Evolutionary conservation across 1,139 yeast species (phyloP).

Genomic region (Kodamaea fungicola): DNA sequence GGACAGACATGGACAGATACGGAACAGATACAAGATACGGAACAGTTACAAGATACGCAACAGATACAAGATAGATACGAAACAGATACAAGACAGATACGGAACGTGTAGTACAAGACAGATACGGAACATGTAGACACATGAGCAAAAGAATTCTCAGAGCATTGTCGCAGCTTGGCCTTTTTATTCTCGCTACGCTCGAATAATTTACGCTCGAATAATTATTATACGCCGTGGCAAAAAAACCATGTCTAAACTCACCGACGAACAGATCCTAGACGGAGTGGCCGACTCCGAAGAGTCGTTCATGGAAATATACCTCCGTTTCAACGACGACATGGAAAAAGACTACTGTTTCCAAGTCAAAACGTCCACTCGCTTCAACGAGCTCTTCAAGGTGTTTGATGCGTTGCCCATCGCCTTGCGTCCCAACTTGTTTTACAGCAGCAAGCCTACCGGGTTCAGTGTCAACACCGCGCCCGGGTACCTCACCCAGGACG

Average conservation of each 20-base stretch:
- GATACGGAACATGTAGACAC: too few relatives aligned
- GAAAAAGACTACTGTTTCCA: conserved; percentile 92
- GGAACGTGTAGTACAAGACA: too few relatives aligned
- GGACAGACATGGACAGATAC: too few relatives aligned
- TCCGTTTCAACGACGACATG: conserved; percentile 78
- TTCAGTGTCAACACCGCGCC: conserved; percentile 72
- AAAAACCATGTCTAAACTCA: conserved; percentile 1
- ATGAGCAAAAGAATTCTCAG: too few relatives aligned
- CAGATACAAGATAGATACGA: too few relatives aligned
- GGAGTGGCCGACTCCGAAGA: conserved; percentile 17
- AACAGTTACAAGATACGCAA: too few relatives aligned
- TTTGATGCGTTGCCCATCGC: conserved; percentile 69
- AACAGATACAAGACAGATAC: too few relatives aligned
- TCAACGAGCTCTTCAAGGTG: conserved; percentile 56
- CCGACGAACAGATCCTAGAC: conserved; percentile 12
- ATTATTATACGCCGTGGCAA: too few relatives aligned
- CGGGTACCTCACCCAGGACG: conserved; percentile 81
- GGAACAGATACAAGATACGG: too few relatives aligned
- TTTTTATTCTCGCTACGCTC: too few relatives aligned
- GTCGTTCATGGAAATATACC: conserved; percentile 57
- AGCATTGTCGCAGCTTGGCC: too few relatives aligned
- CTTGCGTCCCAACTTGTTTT: conserved; percentile 76
- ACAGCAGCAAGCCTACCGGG: conserved; percentile 58
- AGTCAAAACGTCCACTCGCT: conserved; percentile 54
- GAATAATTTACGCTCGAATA: too few relatives aligned